Conservation (phyloP, 176 grass and related monocot species). For the Bonia amplexicaulis region DNA sequence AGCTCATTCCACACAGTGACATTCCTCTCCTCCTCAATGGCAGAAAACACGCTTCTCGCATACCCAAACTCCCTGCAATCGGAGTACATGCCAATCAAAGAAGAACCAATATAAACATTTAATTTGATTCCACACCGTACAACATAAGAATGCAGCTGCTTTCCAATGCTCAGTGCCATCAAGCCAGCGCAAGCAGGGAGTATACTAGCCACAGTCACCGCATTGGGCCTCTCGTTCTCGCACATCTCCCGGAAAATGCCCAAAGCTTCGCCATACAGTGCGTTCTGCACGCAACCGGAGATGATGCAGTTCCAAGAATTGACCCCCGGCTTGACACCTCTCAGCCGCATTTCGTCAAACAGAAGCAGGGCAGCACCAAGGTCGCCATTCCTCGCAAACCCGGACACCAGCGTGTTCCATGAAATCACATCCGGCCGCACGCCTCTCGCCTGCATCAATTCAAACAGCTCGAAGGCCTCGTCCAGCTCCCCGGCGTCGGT, state of each 20-base stretch:
- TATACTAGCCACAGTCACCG: constrained; percentile 56
- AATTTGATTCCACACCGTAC: constrained; percentile 40
- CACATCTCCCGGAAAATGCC: constrained; percentile 53
- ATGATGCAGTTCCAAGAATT: constrained; percentile 75
- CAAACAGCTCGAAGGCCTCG: constrained; percentile 40
- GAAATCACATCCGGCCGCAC: constrained; percentile 57
- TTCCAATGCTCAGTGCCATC: constrained; percentile 39
- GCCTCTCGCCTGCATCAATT: constrained; percentile 48
- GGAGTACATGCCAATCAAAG: constrained; percentile 60
- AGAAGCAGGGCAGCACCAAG: constrained; percentile 36
- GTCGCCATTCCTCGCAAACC: constrained; percentile 55
- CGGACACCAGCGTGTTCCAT: constrained; percentile 63
- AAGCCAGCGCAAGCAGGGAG: constrained; percentile 56
- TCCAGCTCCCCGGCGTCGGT: constrained; percentile 43
- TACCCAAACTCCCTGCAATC: constrained; percentile 44
- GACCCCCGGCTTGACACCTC: constrained; percentile 36
- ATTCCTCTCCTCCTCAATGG: constrained; percentile 47
- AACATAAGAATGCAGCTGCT: constrained; percentile 54
- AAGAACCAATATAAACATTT: constrained; percentile 60
- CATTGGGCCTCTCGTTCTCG: constrained; percentile 40
- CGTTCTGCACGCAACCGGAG: constrained; percentile 64
- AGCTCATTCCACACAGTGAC: constrained; percentile 61
- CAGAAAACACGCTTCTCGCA: constrained; percentile 42
- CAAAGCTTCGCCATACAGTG: constrained; percentile 35
- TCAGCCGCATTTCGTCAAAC: constrained; percentile 49